Evolutionary conservation across 768 basidiomycete genomes (phyloP).

Genomic region (Mycena epipterygia): DNA sequence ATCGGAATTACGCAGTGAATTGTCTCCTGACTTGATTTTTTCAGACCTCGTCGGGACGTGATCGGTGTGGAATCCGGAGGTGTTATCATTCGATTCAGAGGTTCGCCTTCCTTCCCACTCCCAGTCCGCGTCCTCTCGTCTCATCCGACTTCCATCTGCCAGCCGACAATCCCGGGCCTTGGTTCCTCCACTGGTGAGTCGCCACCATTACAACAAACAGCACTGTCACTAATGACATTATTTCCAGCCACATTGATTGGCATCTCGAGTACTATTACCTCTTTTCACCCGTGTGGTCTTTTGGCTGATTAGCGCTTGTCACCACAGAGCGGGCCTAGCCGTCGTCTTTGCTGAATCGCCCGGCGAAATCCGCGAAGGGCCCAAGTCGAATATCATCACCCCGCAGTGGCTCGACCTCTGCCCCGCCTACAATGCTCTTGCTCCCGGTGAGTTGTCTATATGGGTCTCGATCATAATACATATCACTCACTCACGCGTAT

Average conservation of each 20-base stretch:
- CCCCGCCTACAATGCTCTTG: slow-evolving; percentile 10
- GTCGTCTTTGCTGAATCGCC: slow-evolving; percentile 48
- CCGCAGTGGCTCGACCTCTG: slow-evolving; percentile 31
- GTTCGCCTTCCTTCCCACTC: background rate
- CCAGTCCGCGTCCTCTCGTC: background rate
- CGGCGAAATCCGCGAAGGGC: slow-evolving; percentile 39
- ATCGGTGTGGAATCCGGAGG: slow-evolving; percentile 26
- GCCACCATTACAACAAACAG: background rate
- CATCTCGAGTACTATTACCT: slow-evolving; percentile 40
- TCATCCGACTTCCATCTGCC: slow-evolving; percentile 39
- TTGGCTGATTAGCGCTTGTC: background rate
- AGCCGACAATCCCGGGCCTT: slow-evolving; percentile 75
- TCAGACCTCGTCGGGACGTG: slow-evolving; percentile 40
- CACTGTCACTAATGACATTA: background rate
- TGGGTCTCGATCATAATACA: no score
- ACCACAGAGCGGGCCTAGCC: background rate
- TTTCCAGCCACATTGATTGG: slow-evolving; percentile 20
- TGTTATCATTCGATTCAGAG: slow-evolving; percentile 11
- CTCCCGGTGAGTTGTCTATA: background rate
- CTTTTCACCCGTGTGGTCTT: background rate
- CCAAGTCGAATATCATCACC: slow-evolving; percentile 39
- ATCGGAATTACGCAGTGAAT: no score
- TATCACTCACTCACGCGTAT: no score
- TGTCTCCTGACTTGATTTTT: background rate
- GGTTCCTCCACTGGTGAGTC: slow-evolving; percentile 56